These are phyloP conservation scores for Osmanthus fragrans DNA, from an alignment of 257 asterid species.

Conservation along the genomic window DNA sequence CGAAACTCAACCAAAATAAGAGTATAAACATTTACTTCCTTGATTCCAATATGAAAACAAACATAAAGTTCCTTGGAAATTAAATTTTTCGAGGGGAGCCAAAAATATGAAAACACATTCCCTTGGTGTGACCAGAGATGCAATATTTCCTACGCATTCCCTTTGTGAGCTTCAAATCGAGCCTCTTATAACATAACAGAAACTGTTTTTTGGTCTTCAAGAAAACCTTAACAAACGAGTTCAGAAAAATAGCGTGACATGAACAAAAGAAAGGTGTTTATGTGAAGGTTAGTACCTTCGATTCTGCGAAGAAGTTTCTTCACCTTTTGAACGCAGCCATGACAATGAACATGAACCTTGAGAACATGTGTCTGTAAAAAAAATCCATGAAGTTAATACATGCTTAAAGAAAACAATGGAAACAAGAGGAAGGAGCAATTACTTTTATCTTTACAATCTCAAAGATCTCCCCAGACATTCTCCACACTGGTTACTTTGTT, in stretches of 20 bases:
- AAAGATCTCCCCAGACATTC: constrained; percentile 36
- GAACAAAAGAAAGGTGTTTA: neutral
- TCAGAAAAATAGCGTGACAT: neutral
- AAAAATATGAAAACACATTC: neutral
- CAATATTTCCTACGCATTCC: neutral
- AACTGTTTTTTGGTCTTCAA: neutral
- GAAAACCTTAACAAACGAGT: neutral
- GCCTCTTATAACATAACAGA: neutral
- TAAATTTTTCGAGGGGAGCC: neutral
- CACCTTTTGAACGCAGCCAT: constrained; percentile 65
- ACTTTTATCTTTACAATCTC: constrained; percentile 45
- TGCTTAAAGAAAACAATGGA: neutral
- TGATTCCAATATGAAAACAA: neutral
- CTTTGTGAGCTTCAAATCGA: neutral
- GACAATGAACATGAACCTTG: constrained; percentile 72
- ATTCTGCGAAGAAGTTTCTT: constrained; percentile 57
- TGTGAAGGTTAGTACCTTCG: constrained; percentile 38
- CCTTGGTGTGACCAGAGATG: neutral
- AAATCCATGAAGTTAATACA: neutral
- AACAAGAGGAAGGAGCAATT: neutral
- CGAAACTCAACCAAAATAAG: neutral
- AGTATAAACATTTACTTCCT: neutral
- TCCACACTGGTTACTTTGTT: constrained; percentile 3
- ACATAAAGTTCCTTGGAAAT: neutral
- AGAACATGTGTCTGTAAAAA: constrained; percentile 51